These are phyloP conservation scores for Quillaja saponaria DNA, from an alignment of 306 rosid species.

Conservation along the genomic window DNA sequence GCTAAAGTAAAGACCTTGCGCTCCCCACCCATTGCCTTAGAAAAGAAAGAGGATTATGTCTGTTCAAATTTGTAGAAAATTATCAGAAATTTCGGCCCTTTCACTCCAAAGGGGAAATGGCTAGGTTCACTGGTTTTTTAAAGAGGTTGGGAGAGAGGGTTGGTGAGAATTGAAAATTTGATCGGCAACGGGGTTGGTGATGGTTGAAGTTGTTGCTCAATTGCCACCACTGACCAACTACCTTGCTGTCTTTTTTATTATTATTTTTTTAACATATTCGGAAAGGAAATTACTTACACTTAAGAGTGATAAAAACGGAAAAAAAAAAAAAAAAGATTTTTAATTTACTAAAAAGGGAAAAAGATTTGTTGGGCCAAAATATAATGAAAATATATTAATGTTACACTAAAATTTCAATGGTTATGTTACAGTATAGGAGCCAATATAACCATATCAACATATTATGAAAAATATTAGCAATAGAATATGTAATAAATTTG, in stretches of 20 bases:
- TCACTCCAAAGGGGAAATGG: not conserved
- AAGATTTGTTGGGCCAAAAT: no score
- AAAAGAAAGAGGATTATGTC: not conserved
- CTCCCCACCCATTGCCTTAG: constrained; percentile 54
- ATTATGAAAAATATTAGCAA: no score
- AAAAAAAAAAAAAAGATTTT: no score
- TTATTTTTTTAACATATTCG: no score
- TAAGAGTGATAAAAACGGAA: no score
- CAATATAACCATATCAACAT: no score
- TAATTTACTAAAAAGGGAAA: no score
- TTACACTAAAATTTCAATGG: no score
- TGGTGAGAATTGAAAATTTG: constrained; percentile 28
- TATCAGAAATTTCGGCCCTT: not conserved
- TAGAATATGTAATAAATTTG: no score
- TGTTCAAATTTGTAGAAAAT: not conserved
- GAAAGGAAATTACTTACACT: no score
- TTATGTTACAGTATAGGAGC: no score
- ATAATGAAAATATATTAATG: no score
- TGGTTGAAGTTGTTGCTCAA: not conserved
- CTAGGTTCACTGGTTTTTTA: constrained; percentile 16
- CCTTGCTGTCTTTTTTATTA: not conserved
- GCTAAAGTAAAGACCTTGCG: constrained; percentile 57
- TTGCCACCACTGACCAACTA: not conserved
- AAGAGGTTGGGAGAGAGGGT: constrained; percentile 14
- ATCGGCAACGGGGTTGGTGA: not conserved